Percentiles rank a stretch among this genome's conserved stretches.
These are phyloP conservation scores for Beauveria asiatica DNA, from an alignment of 2,329 filamentous ascomycete species.

Conservation along the genomic window DNA sequence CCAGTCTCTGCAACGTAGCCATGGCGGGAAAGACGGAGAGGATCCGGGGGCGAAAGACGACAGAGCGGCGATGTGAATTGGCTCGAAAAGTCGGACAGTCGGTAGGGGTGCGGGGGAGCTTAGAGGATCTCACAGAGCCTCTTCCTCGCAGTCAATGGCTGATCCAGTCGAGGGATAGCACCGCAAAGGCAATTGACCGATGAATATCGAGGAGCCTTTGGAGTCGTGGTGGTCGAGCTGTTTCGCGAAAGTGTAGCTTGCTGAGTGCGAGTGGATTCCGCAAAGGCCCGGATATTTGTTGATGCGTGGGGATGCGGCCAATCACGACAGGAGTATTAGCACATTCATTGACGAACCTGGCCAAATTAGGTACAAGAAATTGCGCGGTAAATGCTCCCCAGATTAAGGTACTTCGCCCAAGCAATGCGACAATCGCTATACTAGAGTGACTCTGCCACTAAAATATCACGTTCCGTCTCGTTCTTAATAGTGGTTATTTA, in stretches of 20 bases:
- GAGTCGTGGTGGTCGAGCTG: constrained; percentile 6
- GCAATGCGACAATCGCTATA: too few species aligned
- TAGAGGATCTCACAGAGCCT: constrained; percentile 16
- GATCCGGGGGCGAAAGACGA: constrained; percentile 20
- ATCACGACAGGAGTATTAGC: constrained; percentile 8
- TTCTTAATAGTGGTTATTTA: too few species aligned
- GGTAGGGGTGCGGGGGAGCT: constrained; percentile 18
- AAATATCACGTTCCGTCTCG: too few species aligned
- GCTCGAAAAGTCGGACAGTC: constrained; percentile 9
- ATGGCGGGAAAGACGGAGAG: constrained; percentile 39
- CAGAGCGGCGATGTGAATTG: constrained; percentile 10
- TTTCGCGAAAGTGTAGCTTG: constrained; percentile 11
- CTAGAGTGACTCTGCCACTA: too few species aligned
- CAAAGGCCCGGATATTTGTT: constrained; percentile 10
- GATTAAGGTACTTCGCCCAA: background rate
- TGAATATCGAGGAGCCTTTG: constrained; percentile 5
- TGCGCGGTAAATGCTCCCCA: background rate
- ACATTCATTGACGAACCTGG: background rate
- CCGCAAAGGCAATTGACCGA: constrained; percentile 9
- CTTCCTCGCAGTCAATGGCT: constrained; percentile 10
- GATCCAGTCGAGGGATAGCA: constrained; percentile 7
- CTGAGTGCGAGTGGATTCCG: constrained; percentile 7
- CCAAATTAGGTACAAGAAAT: background rate
- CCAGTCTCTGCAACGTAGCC: constrained; percentile 66
- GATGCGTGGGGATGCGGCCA: constrained; percentile 8